phyloP scores from a whole-genome alignment of 768 basidiomycete species.

The Lactarius sp. region DNA sequence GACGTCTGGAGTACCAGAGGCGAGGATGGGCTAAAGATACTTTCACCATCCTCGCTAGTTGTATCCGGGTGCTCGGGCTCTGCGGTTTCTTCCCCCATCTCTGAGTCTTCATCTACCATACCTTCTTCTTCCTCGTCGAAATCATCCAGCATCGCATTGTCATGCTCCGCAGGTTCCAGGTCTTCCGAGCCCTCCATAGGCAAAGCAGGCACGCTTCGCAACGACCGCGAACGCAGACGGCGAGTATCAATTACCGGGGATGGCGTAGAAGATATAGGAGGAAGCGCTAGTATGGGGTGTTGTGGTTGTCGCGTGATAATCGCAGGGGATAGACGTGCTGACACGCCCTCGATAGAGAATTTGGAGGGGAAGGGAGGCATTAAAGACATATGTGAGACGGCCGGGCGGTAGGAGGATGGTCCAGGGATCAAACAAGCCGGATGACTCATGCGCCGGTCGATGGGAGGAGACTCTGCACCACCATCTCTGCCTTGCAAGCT shows the following conservation, averaged over 20 bases:
- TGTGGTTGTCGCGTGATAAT: slow-evolving; percentile 25
- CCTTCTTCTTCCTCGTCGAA: slow-evolving; percentile 36
- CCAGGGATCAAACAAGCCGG: slow-evolving; percentile 16
- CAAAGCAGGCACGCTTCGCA: slow-evolving; percentile 25
- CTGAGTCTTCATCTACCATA: slow-evolving; percentile 17
- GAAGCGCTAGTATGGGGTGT: slow-evolving; percentile 24
- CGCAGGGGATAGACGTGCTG: slow-evolving; percentile 25
- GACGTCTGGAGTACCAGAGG: not conserved
- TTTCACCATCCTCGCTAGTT: slow-evolving; percentile 24
- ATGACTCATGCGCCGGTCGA: slow-evolving; percentile 2
- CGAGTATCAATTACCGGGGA: not conserved
- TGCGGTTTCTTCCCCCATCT: slow-evolving; percentile 9
- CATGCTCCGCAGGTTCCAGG: slow-evolving; percentile 34
- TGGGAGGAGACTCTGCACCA: not conserved
- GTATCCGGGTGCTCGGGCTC: slow-evolving; percentile 16
- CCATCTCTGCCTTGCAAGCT: not conserved
- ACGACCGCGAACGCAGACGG: slow-evolving; percentile 19
- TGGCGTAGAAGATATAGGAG: slow-evolving; percentile 16
- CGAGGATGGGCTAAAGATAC: not conserved
- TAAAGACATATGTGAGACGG: not conserved
- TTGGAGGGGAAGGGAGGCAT: slow-evolving; percentile 1
- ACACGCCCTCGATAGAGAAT: slow-evolving; percentile 21
- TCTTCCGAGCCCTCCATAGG: slow-evolving; percentile 34
- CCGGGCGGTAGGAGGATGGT: not conserved
- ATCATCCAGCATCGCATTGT: slow-evolving; percentile 36